Percentiles rank a stretch among this genome's conserved stretches.
phyloP scores from a whole-genome alignment of 2,329 filamentous ascomycete species.

The Niveomyces coronatus region DNA sequence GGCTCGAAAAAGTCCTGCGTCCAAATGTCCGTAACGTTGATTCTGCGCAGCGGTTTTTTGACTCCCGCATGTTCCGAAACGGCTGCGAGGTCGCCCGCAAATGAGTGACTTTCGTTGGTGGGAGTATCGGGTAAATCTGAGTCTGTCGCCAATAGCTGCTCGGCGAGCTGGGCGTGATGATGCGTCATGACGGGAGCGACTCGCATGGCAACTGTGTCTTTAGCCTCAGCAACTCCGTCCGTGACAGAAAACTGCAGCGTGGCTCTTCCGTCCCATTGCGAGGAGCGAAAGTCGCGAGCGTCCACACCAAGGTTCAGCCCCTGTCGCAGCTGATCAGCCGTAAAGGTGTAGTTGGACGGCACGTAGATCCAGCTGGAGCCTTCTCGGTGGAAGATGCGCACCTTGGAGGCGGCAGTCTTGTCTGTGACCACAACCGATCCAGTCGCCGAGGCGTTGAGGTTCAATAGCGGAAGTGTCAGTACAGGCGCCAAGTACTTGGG shows the following conservation, averaged over 20 bases:
- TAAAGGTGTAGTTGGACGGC: constrained; percentile 17
- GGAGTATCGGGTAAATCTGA: not conserved
- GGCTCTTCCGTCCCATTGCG: constrained; percentile 19
- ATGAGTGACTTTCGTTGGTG: not conserved
- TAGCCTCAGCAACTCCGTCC: constrained; percentile 12
- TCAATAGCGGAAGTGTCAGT: constrained; percentile 18
- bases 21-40: not conserved
- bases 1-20: constrained; percentile 6
- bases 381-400: constrained; percentile 20
- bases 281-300: constrained; percentile 19
- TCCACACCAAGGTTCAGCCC: constrained; percentile 26
- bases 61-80: not conserved
- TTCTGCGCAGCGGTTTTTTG: not conserved
- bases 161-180: constrained; percentile 22
- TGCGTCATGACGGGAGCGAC: constrained; percentile 27
- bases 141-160: constrained; percentile 16
- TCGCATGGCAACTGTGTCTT: constrained; percentile 20
- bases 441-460: constrained; percentile 11
- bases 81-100: not conserved
- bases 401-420: constrained; percentile 12
- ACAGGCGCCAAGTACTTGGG: constrained; percentile 22
- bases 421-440: constrained; percentile 12
- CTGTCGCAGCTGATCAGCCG: constrained; percentile 15
- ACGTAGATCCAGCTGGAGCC: constrained; percentile 17
- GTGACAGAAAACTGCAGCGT: constrained; percentile 20